Evolutionary conservation across 352 stramenopile genomes (phyloP), one percentile per base, ranked within the genome.

Genomic region (Globisporangium spinosum): DNA sequence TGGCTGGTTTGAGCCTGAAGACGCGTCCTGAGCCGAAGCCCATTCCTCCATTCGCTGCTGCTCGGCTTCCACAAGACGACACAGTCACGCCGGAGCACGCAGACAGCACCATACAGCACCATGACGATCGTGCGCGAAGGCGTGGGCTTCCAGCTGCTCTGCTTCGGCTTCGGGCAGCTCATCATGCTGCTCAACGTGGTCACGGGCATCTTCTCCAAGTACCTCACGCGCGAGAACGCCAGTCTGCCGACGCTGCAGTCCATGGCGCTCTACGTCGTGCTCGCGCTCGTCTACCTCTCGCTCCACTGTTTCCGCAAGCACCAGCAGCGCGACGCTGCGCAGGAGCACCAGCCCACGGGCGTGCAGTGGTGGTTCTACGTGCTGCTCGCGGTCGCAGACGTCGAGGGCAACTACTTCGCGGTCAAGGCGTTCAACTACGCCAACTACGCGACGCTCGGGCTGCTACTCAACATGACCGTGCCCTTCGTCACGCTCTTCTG

Each of bases 401-500:
- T 89, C 45, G 79, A 91, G 67, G 83, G 70, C 71, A 89, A 91
- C 78, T 89, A 86, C 76, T 91, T 86, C 57, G 74, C 76, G 23
- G 78, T 91, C 70, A 87, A 89, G 69, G 80, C 80, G 15, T 89
- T 85, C 77, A 86, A 86, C 67, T 87, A 85, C 74, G 77, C 79
- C 70, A 89, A 89, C 72, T 89, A 87, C 71, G 79, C 82, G 9
- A 85, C 80, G 40, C 78, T 86, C 38, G 82, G 79, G 17, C 73
- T 89, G 64, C 76, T 91, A 58, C 71, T 91, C 43, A 89, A 91
- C 73, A 77, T 85, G 69, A 89, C 83, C 20, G 78, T 91, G 66
- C 80, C 80, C 20, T 88, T 91, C 69, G 78, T 83, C 25, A 89
- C 77, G 65, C 63, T 89, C 68, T 80, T 90, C 70, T 87, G 78